phyloP scores from a whole-genome alignment of 2,329 filamentous ascomycete genomes.

The Chrysoporthe austroafricana region DNA sequence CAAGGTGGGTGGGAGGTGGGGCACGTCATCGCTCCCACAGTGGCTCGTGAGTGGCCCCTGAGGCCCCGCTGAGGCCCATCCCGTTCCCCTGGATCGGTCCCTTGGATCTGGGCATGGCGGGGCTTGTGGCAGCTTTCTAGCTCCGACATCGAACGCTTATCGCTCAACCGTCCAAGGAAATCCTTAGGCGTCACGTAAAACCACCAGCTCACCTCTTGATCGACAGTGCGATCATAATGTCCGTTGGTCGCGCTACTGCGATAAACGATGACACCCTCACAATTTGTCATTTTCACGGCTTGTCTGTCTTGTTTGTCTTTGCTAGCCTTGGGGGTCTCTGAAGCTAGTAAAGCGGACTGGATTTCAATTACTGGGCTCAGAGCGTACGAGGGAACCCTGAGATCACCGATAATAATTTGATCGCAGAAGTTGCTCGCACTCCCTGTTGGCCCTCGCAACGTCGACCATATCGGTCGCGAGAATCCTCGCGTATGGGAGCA shows the following conservation, averaged over 20 bases:
- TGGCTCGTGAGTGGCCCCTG: neutral
- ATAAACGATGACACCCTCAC: neutral
- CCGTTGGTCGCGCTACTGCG: neutral
- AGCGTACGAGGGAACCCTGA: neutral
- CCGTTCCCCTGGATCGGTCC: constrained; percentile 2
- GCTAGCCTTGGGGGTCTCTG: neutral
- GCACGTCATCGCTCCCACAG: constrained; percentile 5
- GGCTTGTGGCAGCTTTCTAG: constrained; percentile 3
- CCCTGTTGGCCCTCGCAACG: too few relatives aligned
- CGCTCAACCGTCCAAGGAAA: constrained; percentile 2
- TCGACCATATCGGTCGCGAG: too few relatives aligned
- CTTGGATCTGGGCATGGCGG: constrained; percentile 18
- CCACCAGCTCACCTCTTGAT: constrained; percentile 1
- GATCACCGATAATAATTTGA: too few relatives aligned
- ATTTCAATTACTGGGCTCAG: too few relatives aligned
- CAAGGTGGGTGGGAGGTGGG: neutral
- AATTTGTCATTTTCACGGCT: too few relatives aligned
- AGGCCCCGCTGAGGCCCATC: constrained; percentile 1
- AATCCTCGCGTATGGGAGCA: too few relatives aligned
- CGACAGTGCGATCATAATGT: neutral
- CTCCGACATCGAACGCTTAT: constrained; percentile 25
- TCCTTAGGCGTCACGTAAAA: neutral
- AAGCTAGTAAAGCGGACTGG: neutral
- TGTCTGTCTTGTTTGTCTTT: too few relatives aligned
- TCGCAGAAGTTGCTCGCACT: too few relatives aligned